Base-by-base conservation (phyloP, 2,329 filamentous ascomycete species). In the Colletotrichum sublineola region DNA sequence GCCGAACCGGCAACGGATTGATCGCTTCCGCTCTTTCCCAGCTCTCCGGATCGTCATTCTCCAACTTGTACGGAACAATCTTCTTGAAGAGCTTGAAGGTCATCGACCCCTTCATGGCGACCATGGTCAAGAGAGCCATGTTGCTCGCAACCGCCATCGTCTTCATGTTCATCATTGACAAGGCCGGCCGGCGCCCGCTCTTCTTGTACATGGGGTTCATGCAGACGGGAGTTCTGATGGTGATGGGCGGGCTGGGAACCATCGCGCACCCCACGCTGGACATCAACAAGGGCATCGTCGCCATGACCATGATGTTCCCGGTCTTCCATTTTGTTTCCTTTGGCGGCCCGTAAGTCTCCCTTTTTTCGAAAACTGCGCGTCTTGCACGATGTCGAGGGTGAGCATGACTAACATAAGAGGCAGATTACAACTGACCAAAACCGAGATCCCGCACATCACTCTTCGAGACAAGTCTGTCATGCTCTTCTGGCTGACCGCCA, bases 101-200 rank as follows among this genome's bases (percentile, higher is more conserved):
- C 0, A 74, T 79, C 5, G 77, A 79, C 38, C 78, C 78, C 0
- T 79, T 79, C 36, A 75, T 75, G 2, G 76, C 75, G 20, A 78
- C 71, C 12, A 33, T 79, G 57, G 75, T 78, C 7, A 78, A 76
- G 57, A 65, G 75, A 24, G 75, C 53, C 0, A 53, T 72, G 0
- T 50, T 78, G 40, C 73, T 79, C 24, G 73, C 67, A 0, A 77
- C 74, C 0, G 71, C 75, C 0, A 52, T 73, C 5, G 57, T 67
- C 11, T 76, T 77, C 38, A 75, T 76, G 68, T 74, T 72, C 55
- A 72, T 72, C 29, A 71, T 74, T 2, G 72, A 74, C 36, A 71
- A 61, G 46, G 65, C 66, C 1, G 72, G 72, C 15, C 68, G 72
- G 11, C 72, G 72, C 11, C 68, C 53, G 1, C 61, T 72, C 0